Evolutionary conservation across 768 basidiomycete species (phyloP).

Genomic region (Russula brevipes): DNA sequence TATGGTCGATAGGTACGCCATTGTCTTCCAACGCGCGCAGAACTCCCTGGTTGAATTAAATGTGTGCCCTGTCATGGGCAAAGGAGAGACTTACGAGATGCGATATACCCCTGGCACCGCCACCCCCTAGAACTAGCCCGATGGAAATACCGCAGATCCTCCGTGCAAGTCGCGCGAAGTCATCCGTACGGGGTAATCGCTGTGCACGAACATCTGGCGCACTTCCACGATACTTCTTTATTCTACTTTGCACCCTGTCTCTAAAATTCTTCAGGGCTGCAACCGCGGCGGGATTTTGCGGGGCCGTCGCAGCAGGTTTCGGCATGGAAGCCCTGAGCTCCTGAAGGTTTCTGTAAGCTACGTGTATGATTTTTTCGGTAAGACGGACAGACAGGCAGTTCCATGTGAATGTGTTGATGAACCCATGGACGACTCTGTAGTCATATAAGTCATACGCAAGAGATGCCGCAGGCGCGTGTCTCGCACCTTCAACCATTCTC

Average conservation of each 20-base stretch:
- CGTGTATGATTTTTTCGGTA: not conserved
- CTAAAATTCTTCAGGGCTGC: conserved; percentile 87
- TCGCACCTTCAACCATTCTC: conserved; percentile 88
- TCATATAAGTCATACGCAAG: conserved; percentile 7
- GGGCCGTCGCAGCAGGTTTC: conserved; percentile 46
- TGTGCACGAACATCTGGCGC: conserved; percentile 60
- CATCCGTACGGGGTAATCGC: conserved; percentile 76
- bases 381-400: conserved; percentile 58
- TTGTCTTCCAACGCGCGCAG: conserved; percentile 88
- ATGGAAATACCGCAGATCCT: conserved; percentile 90
- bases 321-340: conserved; percentile 63
- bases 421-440: conserved; percentile 88
- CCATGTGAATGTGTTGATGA: conserved; percentile 93
- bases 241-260: conserved; percentile 83
- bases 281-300: conserved; percentile 84
- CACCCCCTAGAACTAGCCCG: conserved; percentile 92
- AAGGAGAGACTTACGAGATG: conserved; percentile 49
- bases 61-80: conserved; percentile 32
- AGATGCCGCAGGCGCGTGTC: not conserved
- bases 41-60: conserved; percentile 57
- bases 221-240: conserved; percentile 78
- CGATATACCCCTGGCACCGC: conserved; percentile 88
- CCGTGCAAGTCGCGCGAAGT: conserved; percentile 88
- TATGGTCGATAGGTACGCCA: conserved; percentile 89
- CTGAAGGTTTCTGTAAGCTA: conserved; percentile 36